phyloP scores from a whole-genome alignment of 768 basidiomycete genomes.

The Austroboletus eburneus region DNA sequence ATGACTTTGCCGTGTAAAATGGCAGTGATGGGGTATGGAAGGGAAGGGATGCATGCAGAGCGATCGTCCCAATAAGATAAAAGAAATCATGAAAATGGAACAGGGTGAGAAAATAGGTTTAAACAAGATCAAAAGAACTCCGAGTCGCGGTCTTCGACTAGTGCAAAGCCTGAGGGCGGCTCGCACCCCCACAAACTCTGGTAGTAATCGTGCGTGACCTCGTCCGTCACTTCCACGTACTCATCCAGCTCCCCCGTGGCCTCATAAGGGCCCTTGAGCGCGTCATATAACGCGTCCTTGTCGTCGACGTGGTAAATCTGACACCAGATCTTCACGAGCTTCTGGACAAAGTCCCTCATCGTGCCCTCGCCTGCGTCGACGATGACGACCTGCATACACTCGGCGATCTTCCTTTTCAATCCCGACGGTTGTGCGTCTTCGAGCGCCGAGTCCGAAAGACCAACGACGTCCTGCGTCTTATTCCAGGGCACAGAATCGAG shows the following conservation, averaged over 20 bases:
- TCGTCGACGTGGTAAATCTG: conserved; percentile 22
- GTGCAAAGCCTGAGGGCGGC: conserved; percentile 8
- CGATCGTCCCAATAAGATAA: too few species aligned
- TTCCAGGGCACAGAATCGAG: conserved; percentile 26
- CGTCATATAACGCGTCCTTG: conserved; percentile 16
- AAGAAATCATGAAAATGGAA: too few species aligned
- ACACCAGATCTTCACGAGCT: conserved; percentile 27
- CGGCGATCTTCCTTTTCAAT: conserved; percentile 12
- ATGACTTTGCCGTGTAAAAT: too few species aligned
- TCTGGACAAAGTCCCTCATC: conserved; percentile 28
- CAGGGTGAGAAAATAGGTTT: too few species aligned
- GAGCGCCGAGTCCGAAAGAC: conserved; percentile 20
- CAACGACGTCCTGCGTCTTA: conserved; percentile 11
- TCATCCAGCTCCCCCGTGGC: conserved; percentile 26
- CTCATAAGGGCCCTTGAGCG: conserved; percentile 20
- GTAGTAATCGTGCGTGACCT: conserved; percentile 17
- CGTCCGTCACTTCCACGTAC: conserved; percentile 7
- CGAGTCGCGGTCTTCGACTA: conserved; percentile 3
- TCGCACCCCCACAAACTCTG: conserved; percentile 24
- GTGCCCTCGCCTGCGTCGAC: conserved; percentile 26
- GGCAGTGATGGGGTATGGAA: background rate
- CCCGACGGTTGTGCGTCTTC: conserved; percentile 23
- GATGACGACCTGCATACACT: conserved; percentile 31
- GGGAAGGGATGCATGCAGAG: background rate
- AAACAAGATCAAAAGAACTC: background rate